Conservation (phyloP, 176 grass and related monocot species). For the Bolboschoenus planiculmis region DNA sequence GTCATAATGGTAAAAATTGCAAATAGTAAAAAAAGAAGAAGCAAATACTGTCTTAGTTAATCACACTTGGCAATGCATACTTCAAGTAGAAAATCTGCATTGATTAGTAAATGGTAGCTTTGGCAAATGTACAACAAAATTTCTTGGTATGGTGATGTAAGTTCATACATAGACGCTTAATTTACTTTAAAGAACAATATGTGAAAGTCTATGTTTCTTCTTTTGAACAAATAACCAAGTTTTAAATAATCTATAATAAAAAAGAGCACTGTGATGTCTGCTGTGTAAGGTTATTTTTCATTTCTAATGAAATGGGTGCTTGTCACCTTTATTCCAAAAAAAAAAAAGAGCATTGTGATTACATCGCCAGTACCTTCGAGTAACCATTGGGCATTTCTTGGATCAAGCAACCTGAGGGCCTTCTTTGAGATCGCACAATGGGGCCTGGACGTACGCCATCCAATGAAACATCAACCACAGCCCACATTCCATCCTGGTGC, state of each 20-base stretch:
- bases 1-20: background rate
- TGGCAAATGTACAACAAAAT: background rate
- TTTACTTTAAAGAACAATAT: background rate
- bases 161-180: background rate
- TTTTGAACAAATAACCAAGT: background rate
- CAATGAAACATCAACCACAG: conserved; percentile 64
- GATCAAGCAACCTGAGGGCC: conserved; percentile 69
- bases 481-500: conserved; percentile 48
- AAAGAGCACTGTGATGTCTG: too few relatives aligned
- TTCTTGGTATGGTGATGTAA: background rate
- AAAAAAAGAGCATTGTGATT: background rate
- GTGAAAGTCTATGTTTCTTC: background rate
- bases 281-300: too few relatives aligned
- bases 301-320: too few relatives aligned
- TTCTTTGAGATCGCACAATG: conserved; percentile 14
- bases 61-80: background rate
- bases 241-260: background rate
- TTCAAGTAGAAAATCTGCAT: background rate
- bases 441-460: conserved; percentile 27
- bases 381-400: conserved; percentile 59
- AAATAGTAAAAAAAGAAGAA: background rate
- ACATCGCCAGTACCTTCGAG: conserved; percentile 36
- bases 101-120: too few relatives aligned
- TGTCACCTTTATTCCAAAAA: too few relatives aligned
- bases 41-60: background rate